Evolutionary conservation across 2,329 filamentous ascomycete genomes (phyloP).

Genomic region (Thyridium curvatum): DNA sequence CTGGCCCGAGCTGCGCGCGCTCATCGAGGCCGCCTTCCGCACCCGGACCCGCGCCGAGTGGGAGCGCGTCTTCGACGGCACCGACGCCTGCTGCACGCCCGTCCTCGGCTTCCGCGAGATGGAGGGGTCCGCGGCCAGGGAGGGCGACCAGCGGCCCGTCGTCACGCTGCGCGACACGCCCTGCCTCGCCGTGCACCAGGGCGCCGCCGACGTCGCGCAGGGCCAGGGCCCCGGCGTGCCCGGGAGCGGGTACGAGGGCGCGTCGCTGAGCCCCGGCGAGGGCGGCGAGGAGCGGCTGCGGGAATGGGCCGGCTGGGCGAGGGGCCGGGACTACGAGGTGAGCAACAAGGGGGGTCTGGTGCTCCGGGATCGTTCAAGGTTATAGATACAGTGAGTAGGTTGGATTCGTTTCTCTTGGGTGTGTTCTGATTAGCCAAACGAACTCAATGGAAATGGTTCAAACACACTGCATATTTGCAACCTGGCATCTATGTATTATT

Average conservation of each 20-base stretch:
- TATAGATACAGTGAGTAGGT: too few relatives aligned
- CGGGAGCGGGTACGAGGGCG: constrained; percentile 61
- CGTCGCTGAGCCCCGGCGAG: constrained; percentile 55
- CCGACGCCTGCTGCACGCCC: constrained; percentile 88
- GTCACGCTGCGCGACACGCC: constrained; percentile 68
- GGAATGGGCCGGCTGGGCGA: constrained; percentile 73
- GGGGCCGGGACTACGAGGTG: constrained; percentile 65
- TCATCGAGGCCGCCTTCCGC: constrained; percentile 61
- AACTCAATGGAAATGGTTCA: too few relatives aligned
- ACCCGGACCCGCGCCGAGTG: constrained; percentile 68
- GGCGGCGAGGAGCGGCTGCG: constrained; percentile 65
- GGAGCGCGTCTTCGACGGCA: constrained; percentile 82
- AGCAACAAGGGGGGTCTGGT: constrained; percentile 55
- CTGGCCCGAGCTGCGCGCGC: constrained; percentile 61
- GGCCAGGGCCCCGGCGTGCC: constrained; percentile 61
- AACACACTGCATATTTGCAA: too few relatives aligned
- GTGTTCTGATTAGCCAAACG: too few relatives aligned
- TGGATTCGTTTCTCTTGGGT: too few relatives aligned
- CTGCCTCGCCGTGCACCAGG: constrained; percentile 52
- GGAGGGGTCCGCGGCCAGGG: constrained; percentile 42
- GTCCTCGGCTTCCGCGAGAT: constrained; percentile 73
- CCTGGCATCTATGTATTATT: too few relatives aligned
- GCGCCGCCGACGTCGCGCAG: constrained; percentile 29
- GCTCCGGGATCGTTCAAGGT: constrained; percentile 35
- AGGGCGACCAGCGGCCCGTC: constrained; percentile 64